phyloP scores from a whole-genome alignment of 345 rosid genomes.

The Eucalyptus shirleyi region DNA sequence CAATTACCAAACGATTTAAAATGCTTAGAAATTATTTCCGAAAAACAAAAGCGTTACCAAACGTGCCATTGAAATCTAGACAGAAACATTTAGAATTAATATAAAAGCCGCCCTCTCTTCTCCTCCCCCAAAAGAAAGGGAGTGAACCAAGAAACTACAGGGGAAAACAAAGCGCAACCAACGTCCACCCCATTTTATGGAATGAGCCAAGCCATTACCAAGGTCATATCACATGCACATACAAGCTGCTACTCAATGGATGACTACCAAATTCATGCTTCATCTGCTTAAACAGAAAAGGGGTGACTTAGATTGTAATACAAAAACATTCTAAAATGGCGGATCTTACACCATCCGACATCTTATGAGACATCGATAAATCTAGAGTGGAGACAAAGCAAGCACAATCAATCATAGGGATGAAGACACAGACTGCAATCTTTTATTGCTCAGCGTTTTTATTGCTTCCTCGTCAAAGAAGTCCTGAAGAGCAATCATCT shows the following conservation, averaged over 20 bases:
- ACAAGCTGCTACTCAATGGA: not conserved
- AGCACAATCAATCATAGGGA: slow-evolving; percentile 9
- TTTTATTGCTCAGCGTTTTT: slow-evolving; percentile 1
- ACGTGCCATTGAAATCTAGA: not conserved
- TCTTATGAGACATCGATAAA: not conserved
- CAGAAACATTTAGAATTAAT: not conserved
- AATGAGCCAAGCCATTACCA: not conserved
- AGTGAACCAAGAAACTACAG: not conserved
- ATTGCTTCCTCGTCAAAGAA: slow-evolving; percentile 35
- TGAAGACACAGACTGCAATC: slow-evolving; percentile 32
- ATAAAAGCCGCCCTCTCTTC: not conserved
- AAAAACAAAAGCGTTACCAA: no score
- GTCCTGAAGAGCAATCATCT: slow-evolving; percentile 86
- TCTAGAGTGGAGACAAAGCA: not conserved
- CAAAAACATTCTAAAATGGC: not conserved
- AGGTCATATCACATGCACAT: not conserved
- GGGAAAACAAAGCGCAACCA: not conserved
- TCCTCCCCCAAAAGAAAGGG: not conserved
- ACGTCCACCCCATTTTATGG: not conserved
- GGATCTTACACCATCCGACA: not conserved
- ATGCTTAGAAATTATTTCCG: rapidly evolving
- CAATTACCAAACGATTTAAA: no score
- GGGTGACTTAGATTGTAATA: not conserved
- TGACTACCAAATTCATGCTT: not conserved
- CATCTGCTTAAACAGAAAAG: not conserved